These are phyloP conservation scores for Penicillium odoratum DNA, from an alignment of 495 filamentous ascomycete genomes.

Conservation along the genomic window DNA sequence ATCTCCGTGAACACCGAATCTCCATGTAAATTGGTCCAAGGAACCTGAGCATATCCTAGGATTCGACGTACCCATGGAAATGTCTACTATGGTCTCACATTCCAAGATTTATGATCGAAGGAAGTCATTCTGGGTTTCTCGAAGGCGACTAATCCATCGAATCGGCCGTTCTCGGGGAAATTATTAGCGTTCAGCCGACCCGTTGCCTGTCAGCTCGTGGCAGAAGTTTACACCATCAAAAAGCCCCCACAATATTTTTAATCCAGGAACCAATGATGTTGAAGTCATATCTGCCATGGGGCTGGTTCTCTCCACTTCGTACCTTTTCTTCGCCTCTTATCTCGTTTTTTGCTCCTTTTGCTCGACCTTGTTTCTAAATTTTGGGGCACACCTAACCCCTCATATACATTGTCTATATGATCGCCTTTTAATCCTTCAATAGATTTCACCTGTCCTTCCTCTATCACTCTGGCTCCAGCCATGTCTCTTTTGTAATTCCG, in stretches of 20 bases:
- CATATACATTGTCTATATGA: background rate
- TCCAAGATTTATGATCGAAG: background rate
- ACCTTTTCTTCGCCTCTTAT: constrained; percentile 19
- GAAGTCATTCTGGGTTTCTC: background rate
- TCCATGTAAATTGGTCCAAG: background rate
- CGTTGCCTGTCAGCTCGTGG: background rate
- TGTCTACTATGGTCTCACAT: background rate
- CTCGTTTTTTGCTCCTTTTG: constrained; percentile 2
- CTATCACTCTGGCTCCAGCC: background rate
- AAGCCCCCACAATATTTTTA: background rate
- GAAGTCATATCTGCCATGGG: constrained; percentile 4
- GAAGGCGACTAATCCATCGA: background rate
- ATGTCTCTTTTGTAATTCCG: constrained; percentile 10
- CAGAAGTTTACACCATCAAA: background rate
- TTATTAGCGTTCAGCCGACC: constrained; percentile 6
- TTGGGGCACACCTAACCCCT: background rate
- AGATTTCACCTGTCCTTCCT: background rate
- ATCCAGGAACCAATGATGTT: background rate
- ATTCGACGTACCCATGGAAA: background rate
- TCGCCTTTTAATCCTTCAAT: background rate
- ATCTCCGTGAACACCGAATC: background rate
- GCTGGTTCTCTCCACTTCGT: constrained; percentile 20
- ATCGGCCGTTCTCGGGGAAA: constrained; percentile 6
- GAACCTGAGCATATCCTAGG: too few species aligned
- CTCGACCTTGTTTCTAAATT: background rate